phyloP scores from a whole-genome alignment of 441 rosid genomes.

The Pelargonium cotyledonis region DNA sequence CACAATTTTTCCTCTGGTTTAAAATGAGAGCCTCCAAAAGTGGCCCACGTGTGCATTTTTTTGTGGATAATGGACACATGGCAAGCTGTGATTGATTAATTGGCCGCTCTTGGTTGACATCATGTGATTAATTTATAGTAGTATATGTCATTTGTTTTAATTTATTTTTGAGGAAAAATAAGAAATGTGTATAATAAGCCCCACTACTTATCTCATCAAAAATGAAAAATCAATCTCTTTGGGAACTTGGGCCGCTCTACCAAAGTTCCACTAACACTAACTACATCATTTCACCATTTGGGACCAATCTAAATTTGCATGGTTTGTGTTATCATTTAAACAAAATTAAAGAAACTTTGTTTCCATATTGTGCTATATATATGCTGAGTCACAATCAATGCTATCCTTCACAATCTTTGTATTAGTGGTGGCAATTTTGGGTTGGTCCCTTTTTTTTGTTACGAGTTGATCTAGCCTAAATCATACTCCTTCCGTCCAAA shows the following conservation, averaged over 20 bases:
- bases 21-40: slow-evolving; percentile 24
- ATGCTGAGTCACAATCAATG: too few species aligned
- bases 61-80: slow-evolving; percentile 33
- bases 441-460: too few species aligned
- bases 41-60: slow-evolving; percentile 33
- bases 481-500: too few species aligned
- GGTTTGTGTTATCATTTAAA: neutral
- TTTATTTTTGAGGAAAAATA: slow-evolving; percentile 12
- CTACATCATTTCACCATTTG: slow-evolving; percentile 11
- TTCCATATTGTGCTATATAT: neutral
- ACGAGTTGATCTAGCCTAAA: too few species aligned
- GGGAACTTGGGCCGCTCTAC: slow-evolving; percentile 82
- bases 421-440: too few species aligned
- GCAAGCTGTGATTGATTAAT: slow-evolving; percentile 30
- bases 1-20: slow-evolving; percentile 18
- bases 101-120: slow-evolving; percentile 57
- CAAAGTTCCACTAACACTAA: slow-evolving; percentile 25
- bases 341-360: neutral
- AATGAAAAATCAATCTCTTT: slow-evolving; percentile 48
- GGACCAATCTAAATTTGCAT: neutral
- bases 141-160: neutral
- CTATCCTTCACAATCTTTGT: too few species aligned
- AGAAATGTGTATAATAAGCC: slow-evolving; percentile 34
- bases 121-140: slow-evolving; percentile 29
- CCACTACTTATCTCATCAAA: slow-evolving; percentile 39